Evolutionary conservation across 2,329 filamentous ascomycete genomes (phyloP), one percentile per base, ranked within the genome.

Genomic region (Xylaria polymorpha): DNA sequence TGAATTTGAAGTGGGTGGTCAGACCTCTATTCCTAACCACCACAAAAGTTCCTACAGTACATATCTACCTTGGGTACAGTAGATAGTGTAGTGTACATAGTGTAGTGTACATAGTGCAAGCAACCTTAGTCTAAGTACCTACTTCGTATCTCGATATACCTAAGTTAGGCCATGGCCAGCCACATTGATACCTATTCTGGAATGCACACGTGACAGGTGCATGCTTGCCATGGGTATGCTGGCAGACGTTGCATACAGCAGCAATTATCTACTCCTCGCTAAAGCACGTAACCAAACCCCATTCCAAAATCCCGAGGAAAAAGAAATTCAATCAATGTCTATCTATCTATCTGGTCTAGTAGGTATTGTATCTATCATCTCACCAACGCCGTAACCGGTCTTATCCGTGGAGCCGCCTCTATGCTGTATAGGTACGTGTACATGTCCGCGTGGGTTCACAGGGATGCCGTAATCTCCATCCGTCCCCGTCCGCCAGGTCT

Each of bases 401-500:
- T 44, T 22, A 46, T 68, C 58, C 44, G 58, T 59, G 67, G 41
- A 43, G 35, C 62, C 58, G 5, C 35, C 57, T 32, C 43, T 61
- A 25, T 37, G 8, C 35, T 37, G 10, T 35, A 46, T 46, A 53
- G n/a, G 43, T 64, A 65, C 20, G 43, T 15, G n/a, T 29, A 14
- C 29, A 22, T 22, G 29, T 32, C 39, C 44, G n/a, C 46, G 9
- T 22, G 10, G 29, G 32, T 44, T 64, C 22, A 70, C 22, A 72
- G 51, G 57, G 51, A 65, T 15, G 67, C 70, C 1, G 50, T 51
- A 32, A 73, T 74, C 44, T 75, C 73, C 64, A 71, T 66, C 44
- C 58, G 66, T 67, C 73, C 73, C 29, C 74, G 67, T 35, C 74
- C 72, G 35, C 71, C 69, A 29, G 72, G 71, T 39, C 69, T 74